These are phyloP conservation scores for Avena eriantha DNA, from an alignment of 176 grass and related monocot species.

Conservation along the genomic window DNA sequence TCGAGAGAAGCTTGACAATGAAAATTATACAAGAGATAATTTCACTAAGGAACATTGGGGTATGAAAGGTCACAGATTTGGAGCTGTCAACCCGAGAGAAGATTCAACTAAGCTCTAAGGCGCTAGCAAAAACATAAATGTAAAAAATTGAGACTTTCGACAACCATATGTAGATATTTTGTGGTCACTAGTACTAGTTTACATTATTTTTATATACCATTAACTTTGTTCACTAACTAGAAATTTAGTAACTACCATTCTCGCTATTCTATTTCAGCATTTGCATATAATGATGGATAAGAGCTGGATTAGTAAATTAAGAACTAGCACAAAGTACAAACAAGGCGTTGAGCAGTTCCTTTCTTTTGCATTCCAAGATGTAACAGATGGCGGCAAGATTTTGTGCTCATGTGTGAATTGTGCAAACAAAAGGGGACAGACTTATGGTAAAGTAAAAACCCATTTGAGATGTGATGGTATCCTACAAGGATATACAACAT, in stretches of 20 bases:
- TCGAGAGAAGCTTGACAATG: no score
- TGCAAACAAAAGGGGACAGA: not conserved
- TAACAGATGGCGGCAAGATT: not conserved
- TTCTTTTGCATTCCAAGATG: not conserved
- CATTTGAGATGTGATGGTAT: constrained; percentile 1
- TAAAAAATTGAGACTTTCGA: no score
- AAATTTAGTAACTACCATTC: not conserved
- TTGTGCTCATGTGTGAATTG: not conserved
- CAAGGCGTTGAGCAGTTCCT: not conserved
- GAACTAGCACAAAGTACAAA: not conserved
- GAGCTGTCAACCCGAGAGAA: no score
- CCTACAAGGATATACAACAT: constrained; percentile 4
- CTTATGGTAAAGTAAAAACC: not conserved
- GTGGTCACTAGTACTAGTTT: no score
- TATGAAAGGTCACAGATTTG: no score
- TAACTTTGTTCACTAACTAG: not conserved
- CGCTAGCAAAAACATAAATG: no score
- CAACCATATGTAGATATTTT: no score
- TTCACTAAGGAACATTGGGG: no score
- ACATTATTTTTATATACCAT: not conserved
- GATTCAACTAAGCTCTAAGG: no score
- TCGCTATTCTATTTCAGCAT: not conserved
- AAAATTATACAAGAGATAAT: no score
- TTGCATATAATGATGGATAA: not conserved
- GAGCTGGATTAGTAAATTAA: not conserved